These are phyloP conservation scores for Colletotrichum aenigma DNA, from an alignment of 2,329 filamentous ascomycete species.

Conservation along the genomic window DNA sequence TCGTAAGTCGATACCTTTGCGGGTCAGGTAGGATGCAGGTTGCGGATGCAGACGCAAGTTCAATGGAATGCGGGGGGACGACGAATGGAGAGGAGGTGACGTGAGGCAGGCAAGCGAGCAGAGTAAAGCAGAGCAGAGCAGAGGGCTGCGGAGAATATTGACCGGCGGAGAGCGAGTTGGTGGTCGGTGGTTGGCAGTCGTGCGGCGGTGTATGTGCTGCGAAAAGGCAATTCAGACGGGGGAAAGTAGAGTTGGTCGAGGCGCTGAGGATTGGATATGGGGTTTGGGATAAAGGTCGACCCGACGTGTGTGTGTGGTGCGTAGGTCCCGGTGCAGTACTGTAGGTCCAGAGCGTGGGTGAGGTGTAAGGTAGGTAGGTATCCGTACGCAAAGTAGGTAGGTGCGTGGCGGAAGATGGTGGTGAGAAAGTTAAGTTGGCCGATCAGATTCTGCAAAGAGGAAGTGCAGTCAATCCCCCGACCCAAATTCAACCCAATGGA, in stretches of 20 bases:
- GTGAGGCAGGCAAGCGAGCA: background rate
- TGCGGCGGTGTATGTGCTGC: background rate
- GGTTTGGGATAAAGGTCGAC: background rate
- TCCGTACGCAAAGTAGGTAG: background rate
- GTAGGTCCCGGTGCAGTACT: background rate
- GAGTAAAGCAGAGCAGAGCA: background rate
- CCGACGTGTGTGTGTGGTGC: background rate
- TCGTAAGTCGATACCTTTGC: background rate
- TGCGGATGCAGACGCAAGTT: background rate
- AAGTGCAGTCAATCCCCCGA: background rate
- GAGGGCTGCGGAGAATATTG: background rate
- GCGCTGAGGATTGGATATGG: background rate
- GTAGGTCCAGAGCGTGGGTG: background rate
- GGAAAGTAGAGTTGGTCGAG: background rate
- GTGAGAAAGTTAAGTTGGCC: constrained; percentile 12
- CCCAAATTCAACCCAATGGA: background rate
- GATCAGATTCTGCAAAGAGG: constrained; percentile 14
- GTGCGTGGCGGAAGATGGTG: background rate
- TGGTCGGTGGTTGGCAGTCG: background rate
- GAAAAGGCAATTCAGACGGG: background rate
- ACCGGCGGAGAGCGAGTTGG: background rate
- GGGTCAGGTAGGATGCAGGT: background rate
- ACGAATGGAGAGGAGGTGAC: background rate
- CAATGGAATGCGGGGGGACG: constrained; percentile 6
- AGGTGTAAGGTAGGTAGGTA: background rate